phyloP scores from a whole-genome alignment of 768 basidiomycete species.

The Phylloporus sp. region DNA sequence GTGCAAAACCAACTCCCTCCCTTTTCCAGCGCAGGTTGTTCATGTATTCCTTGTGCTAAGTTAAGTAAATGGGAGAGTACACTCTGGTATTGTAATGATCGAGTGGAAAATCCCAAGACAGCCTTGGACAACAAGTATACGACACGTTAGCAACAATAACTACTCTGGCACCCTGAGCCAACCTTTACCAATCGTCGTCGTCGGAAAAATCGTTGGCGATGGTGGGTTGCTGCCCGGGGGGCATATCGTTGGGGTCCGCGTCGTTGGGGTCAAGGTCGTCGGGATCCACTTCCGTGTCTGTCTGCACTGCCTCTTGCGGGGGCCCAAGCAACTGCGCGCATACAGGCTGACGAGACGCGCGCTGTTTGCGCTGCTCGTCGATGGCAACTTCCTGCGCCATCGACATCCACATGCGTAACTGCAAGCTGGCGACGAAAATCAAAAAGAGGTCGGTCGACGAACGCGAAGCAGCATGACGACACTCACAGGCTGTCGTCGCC shows the following conservation, averaged over 20 bases:
- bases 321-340: conserved; percentile 13
- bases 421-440: conserved; percentile 27
- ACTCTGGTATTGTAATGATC: too few relatives aligned
- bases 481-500: conserved; percentile 50
- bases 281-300: conserved; percentile 2
- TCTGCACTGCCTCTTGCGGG: background rate
- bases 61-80: conserved; percentile 10
- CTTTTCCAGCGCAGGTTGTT: conserved; percentile 6
- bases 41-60: conserved; percentile 1
- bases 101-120: too few relatives aligned
- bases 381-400: conserved; percentile 44
- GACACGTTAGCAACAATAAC: too few relatives aligned
- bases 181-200: conserved; percentile 25
- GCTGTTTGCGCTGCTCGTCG: conserved; percentile 38
- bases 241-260: conserved; percentile 8
- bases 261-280: conserved; percentile 15
- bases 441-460: background rate
- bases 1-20: conserved; percentile 21
- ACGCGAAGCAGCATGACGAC: background rate
- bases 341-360: conserved; percentile 9
- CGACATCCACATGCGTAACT: conserved; percentile 41
- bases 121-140: too few relatives aligned
- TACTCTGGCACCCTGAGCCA: too few relatives aligned
- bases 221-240: conserved; percentile 6
- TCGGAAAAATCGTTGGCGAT: conserved; percentile 23